These are phyloP conservation scores for Diaporthe sp. DNA, from an alignment of 2,329 filamentous ascomycete genomes.

Conservation along the genomic window DNA sequence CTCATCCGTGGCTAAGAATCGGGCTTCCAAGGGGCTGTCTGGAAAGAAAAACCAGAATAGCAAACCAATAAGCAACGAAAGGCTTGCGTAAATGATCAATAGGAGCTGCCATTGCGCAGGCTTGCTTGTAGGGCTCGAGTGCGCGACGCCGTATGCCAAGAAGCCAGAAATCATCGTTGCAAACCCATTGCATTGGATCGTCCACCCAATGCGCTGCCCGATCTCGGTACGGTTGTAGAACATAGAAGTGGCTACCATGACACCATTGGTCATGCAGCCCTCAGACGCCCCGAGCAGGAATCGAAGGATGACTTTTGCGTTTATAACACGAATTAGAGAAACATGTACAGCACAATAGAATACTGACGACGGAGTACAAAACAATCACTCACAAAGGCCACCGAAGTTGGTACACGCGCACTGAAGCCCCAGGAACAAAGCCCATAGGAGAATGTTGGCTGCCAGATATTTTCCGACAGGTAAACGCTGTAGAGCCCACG, in stretches of 20 bases:
- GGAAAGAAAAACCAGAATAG: conserved; percentile 3
- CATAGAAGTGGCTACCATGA: conserved; percentile 21
- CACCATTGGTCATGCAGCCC: conserved; percentile 23
- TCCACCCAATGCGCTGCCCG: conserved; percentile 24
- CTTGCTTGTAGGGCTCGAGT: neutral
- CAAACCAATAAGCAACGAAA: neutral
- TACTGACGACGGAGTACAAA: too few relatives aligned
- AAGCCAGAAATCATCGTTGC: neutral
- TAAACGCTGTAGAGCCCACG: neutral
- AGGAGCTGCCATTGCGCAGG: conserved; percentile 11
- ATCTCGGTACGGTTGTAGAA: conserved; percentile 29
- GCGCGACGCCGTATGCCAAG: conserved; percentile 5
- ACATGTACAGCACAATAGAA: accelerated
- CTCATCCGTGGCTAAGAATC: conserved; percentile 19
- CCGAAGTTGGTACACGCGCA: conserved; percentile 17
- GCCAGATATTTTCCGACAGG: conserved; percentile 12
- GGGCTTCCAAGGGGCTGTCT: conserved; percentile 3
- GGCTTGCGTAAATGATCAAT: neutral
- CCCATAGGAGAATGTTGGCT: conserved; percentile 10
- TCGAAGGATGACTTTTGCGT: neutral
- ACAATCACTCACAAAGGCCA: neutral
- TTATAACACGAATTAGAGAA: neutral
- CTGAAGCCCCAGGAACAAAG: neutral
- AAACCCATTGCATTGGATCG: neutral
- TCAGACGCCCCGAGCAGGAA: conserved; percentile 10